These are phyloP conservation scores for Malbranchea zuffiana DNA, from an alignment of 2,329 filamentous ascomycete genomes.

Conservation along the genomic window DNA sequence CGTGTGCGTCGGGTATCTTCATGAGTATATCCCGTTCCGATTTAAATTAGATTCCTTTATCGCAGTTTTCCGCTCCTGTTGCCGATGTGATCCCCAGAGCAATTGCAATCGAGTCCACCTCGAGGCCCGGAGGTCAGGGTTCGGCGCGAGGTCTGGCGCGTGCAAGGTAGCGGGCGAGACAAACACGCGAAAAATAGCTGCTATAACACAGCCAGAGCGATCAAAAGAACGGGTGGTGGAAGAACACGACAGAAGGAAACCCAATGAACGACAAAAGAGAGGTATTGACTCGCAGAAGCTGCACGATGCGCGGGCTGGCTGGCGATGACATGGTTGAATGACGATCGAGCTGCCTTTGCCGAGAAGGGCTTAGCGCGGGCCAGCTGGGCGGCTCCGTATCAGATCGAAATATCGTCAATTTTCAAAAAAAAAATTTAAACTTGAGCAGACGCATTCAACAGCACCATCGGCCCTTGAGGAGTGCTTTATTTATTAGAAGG, in stretches of 20 bases:
- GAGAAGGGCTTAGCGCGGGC: slow-evolving; percentile 15
- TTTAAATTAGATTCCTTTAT: no score
- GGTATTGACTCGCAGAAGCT: neutral
- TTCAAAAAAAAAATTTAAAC: no score
- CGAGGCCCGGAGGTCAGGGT: neutral
- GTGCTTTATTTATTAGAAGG: no score
- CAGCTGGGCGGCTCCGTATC: no score
- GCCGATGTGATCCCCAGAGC: no score
- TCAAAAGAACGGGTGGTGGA: neutral
- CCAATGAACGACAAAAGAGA: slow-evolving; percentile 5
- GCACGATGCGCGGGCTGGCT: neutral
- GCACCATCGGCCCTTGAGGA: no score
- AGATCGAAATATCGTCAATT: no score
- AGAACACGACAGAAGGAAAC: neutral
- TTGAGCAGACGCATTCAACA: no score
- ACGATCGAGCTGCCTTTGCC: slow-evolving; percentile 6
- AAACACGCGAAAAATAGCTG: neutral
- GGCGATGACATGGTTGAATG: slow-evolving; percentile 8
- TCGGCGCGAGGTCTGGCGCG: neutral
- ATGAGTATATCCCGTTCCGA: no score
- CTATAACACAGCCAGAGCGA: neutral
- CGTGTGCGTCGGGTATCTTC: slow-evolving; percentile 4
- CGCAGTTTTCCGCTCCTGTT: no score
- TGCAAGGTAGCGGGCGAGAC: neutral
- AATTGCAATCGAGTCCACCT: no score